Percentiles rank a stretch among this genome's conserved stretches.
Conservation (phyloP, 352 stramenopile genomes). For the Phytophthora sojae region DNA sequence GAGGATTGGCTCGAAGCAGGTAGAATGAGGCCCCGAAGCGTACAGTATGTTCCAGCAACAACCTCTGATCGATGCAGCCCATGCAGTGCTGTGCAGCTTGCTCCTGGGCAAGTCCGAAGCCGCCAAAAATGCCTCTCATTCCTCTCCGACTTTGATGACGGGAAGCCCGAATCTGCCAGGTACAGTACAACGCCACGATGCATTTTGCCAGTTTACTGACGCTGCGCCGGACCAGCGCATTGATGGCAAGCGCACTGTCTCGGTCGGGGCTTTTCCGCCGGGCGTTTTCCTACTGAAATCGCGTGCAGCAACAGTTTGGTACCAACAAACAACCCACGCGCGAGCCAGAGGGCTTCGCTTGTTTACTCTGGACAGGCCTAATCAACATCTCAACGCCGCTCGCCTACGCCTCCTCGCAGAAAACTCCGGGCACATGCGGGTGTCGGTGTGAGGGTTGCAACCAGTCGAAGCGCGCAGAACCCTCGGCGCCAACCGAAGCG, state of each 20-base stretch:
- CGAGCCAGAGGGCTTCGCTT: conserved; percentile 6
- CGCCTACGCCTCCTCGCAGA: conserved; percentile 21
- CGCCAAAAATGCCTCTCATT: too few relatives aligned
- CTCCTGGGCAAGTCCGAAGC: too few relatives aligned
- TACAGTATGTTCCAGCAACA: conserved; percentile 3
- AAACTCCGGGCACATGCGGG: conserved; percentile 8
- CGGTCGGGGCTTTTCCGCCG: conserved; percentile 12
- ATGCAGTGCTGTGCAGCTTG: too few relatives aligned
- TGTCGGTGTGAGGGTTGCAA: background rate
- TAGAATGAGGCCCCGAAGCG: conserved; percentile 13
- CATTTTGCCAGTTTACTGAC: conserved; percentile 20
- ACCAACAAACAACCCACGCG: conserved; percentile 4
- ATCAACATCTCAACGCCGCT: conserved; percentile 27
- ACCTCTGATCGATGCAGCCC: background rate
- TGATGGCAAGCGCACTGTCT: conserved; percentile 20
- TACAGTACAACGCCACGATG: too few relatives aligned
- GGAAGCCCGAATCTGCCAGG: too few relatives aligned
- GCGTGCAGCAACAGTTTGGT: conserved; percentile 4
- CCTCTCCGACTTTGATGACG: background rate
- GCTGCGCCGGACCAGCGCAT: conserved; percentile 20
- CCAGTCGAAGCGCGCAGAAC: conserved; percentile 6
- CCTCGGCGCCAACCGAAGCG: conserved; percentile 11
- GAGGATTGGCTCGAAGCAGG: conserved; percentile 24
- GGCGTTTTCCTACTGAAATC: conserved; percentile 36
- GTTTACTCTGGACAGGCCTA: conserved; percentile 21